Evolutionary conservation across 768 basidiomycete species (phyloP).

Genomic region (Boletus patriciae): DNA sequence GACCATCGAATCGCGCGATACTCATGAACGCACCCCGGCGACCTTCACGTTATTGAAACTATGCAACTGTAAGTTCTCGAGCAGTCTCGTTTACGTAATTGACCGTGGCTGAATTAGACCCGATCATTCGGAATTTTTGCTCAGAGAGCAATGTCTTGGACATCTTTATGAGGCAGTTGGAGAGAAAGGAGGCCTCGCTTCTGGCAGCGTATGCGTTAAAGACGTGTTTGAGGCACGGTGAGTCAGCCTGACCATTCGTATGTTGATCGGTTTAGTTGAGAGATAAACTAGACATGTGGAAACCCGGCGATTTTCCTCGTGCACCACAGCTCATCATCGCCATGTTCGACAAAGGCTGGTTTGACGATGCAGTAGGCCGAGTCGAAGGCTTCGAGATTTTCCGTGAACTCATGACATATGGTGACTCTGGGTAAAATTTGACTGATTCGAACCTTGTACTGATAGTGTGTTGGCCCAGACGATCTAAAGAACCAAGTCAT

Average conservation of each 20-base stretch:
- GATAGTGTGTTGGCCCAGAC: background rate
- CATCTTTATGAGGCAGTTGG: background rate
- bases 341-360: conserved; percentile 16
- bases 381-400: conserved; percentile 9
- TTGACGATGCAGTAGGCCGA: conserved; percentile 12
- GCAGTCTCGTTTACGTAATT: background rate
- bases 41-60: conserved; percentile 14
- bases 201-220: conserved; percentile 11
- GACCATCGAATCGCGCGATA: background rate
- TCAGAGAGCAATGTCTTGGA: background rate
- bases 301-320: background rate
- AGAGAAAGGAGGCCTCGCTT: background rate
- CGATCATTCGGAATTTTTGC: background rate
- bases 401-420: background rate
- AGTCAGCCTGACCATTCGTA: background rate
- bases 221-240: background rate
- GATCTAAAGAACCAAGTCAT: background rate
- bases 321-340: background rate
- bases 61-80: conserved; percentile 1
- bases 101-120: background rate
- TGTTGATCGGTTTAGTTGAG: background rate
- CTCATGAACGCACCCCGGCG: background rate
- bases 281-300: background rate
- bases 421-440: background rate
- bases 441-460: background rate